Evolutionary conservation across 2,329 filamentous ascomycete species (phyloP), one percentile per base, ranked within the genome.

Genomic region (Ceratocystis ficicola): DNA sequence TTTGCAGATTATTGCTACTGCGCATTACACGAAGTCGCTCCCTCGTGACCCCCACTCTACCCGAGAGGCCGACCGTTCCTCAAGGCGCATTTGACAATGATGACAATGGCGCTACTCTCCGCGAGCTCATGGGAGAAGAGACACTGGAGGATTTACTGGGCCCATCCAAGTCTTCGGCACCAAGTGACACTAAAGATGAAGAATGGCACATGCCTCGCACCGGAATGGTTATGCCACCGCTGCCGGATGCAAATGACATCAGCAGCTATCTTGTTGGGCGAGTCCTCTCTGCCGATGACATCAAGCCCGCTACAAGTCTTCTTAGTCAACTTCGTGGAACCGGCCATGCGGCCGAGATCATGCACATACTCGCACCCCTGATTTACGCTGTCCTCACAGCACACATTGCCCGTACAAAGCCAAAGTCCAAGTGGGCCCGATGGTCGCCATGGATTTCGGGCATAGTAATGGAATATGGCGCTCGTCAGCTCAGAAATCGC

Each of bases 161-260:
- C 87, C 78, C 83, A 83, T 77, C 55, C 28, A 83, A 82, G 57
- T 78, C 81, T 66, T 88, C 81, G 1, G 84, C 81, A 10, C 74
- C 86, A 28, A 82, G 44, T 57, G 63, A 7, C 64, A 71, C 71
- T 62, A 70, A 70, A 20, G 70, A 70, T 20, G 81, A 79, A 69
- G 86, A 85, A 69, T 97, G 93, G 89, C 83, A 82, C 15, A 97
- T 99, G 93, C 93, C 93, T n/a, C 82, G 94, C 67, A 99, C 94
- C 0, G 90, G 91, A 44, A 81, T 95, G 71, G 88, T 85, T 30
- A 81, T 99, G 60, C 93, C 94, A 0, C 87, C 85, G 60, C 80
- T 99, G 17, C 94, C 94, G 0, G 86, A 87, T 66, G 83, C 87
- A 0, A 83, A 86, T 64, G 90, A 96, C 71, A 92, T 96, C 67